Base-by-base conservation (phyloP, 1,139 yeast genomes). In the Saccharomyces hybrid region DNA sequence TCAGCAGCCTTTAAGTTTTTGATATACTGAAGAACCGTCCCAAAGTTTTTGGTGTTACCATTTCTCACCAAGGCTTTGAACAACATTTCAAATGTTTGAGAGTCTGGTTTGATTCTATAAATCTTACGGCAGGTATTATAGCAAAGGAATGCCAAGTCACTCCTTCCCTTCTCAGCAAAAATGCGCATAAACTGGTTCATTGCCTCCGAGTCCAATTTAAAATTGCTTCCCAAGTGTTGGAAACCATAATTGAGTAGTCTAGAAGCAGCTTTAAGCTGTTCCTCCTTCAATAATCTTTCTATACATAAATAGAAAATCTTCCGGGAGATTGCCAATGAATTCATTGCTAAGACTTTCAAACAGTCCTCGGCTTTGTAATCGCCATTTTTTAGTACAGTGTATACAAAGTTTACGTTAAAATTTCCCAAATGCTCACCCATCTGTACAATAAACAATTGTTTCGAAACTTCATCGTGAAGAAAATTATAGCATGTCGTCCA, bases 401-500 rank as follows among this genome's bases (percentile, higher is more conserved):
- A 55, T 9, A 64, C 48, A n/a, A 66, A 55, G 13, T 55, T 55
- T 26, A 55, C 49, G 7, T 64, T 61, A 6, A 63, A 50, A 0
- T 72, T 71, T 1, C 70, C 59, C 16, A 60, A 59, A 44, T 63
- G 51, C 31, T 60, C 28, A 46, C 31, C 55, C 2, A 57, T 53
- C 63, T 73, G 62, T 42, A 65, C 63, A 5, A 71, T 50, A 27
- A 66, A 62, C 2, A 64, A 50, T 2, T 60, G 57, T 49, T 67
- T 68, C 6, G 71, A 67, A 1, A 59, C 46, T 48, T 65, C 67
- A 48, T 71, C 73, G 6, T 57, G 55, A 27, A 73, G 50, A 19
- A 72, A 55, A 9, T 63, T 59, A 53, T 65, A 68, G 14, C 70
- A 60, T 5, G 66, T 64, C 51, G 72, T 71, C 79, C 79, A 77